Evolutionary conservation across 805 yeast species (phyloP), one percentile per base, ranked within the genome.

Genomic region (Lipomyces chichibuensis): DNA sequence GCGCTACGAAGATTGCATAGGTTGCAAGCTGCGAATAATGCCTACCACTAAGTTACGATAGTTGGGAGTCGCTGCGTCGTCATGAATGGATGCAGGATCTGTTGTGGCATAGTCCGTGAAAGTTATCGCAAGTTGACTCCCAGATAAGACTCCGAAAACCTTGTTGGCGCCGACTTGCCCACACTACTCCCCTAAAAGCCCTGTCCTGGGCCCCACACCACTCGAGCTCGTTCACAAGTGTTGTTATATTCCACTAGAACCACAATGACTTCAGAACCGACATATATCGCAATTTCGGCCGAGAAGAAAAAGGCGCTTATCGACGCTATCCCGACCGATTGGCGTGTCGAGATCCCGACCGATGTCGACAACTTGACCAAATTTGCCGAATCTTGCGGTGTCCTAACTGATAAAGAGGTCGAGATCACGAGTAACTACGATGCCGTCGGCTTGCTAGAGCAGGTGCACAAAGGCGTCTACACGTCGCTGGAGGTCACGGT

Each of bases 341-440:
- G 88, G 88, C 71, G 78, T 25, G 73, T 80, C 33, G 79, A 81
- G 9, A 74, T 64, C 29, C 59, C 69, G 51, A 69, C 70, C 62
- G 69, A 74, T 5, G 81, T 79, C 49, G 85, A 80, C 61, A 67
- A 71, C 66, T 83, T 82, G 23, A 67, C 77, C 13, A 56, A 75
- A 46, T 79, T 81, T 80, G 80, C 82, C 32, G 72, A 70, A 25
- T 66, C 76, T 7, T 74, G 80, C 55, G 82, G 83, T 1, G 75
- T 78, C n/a, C 68, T 80, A 20, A 69, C 81, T 2, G 73, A 71
- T 17, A 67, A 71, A 60, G 86, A 84, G 67, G 72, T 80, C 57
- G 77, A 69, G n/a, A 82, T 84, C 65, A 84, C 86, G 32, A 83
- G 81, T 65, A 69, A 77, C n/a, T 71, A 70, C 65, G 70, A 80